These are phyloP conservation scores for Lipomyces sp. DNA, from an alignment of 805 yeast species.

Conservation along the genomic window DNA sequence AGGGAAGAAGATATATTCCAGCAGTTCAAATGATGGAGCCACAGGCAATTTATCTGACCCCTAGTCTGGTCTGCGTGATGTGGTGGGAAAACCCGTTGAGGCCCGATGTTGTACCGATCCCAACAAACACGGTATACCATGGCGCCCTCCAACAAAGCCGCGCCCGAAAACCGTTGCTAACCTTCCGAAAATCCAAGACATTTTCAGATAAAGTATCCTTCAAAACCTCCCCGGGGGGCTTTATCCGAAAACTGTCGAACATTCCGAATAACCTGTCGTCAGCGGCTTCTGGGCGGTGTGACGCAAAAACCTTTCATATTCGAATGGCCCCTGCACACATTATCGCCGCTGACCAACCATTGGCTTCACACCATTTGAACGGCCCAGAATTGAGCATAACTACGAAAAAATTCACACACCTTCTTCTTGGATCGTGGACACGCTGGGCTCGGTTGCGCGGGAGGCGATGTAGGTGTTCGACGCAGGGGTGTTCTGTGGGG, in stretches of 20 bases:
- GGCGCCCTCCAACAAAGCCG: constrained; percentile 1
- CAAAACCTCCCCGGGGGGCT: background rate
- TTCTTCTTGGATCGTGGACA: constrained; percentile 79
- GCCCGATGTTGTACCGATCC: background rate
- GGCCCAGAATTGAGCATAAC: background rate
- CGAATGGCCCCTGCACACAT: no score
- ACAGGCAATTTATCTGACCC: background rate
- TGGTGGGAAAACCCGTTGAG: background rate
- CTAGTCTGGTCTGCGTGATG: background rate
- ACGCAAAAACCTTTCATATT: no score
- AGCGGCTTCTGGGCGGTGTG: no score
- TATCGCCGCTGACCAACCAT: background rate
- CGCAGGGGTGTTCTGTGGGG: constrained; percentile 98
- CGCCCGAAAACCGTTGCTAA: background rate
- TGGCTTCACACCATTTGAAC: background rate
- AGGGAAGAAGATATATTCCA: background rate
- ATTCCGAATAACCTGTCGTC: background rate
- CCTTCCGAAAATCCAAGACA: constrained; percentile 2
- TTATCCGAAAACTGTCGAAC: background rate
- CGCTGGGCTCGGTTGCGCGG: constrained; percentile 49
- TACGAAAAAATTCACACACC: constrained; percentile 42
- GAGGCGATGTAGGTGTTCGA: constrained; percentile 66
- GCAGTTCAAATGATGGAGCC: background rate
- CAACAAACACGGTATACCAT: background rate
- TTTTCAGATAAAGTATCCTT: background rate